Evolutionary conservation across 805 yeast genomes (phyloP).

Genomic region (Candida oleophila): DNA sequence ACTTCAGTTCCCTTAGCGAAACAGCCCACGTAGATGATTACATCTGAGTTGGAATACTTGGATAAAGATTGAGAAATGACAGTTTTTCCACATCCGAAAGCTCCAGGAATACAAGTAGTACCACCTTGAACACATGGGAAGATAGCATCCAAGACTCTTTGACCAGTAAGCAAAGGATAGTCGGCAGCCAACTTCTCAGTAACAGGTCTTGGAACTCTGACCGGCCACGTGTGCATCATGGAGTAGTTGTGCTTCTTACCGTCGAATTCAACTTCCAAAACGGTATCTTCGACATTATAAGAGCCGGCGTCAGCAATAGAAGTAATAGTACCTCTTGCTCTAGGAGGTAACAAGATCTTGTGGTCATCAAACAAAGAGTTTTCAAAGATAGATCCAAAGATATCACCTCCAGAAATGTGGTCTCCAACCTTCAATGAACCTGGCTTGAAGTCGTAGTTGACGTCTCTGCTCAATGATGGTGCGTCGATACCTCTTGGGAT

Average conservation of each 20-base stretch:
- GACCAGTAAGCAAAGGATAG: slow-evolving; percentile 95
- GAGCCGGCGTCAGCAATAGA: slow-evolving; percentile 87
- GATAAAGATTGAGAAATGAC: slow-evolving; percentile 97
- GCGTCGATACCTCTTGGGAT: slow-evolving; percentile 99
- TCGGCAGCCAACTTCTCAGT: slow-evolving; percentile 92
- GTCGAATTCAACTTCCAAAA: slow-evolving; percentile 92
- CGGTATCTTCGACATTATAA: slow-evolving; percentile 84
- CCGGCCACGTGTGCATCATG: slow-evolving; percentile 99
- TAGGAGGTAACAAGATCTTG: slow-evolving; percentile 93
- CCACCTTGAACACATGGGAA: slow-evolving; percentile 99
- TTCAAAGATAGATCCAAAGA: slow-evolving; percentile 90
- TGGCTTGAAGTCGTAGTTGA: slow-evolving; percentile 85
- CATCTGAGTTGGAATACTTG: slow-evolving; percentile 92
- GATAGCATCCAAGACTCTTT: slow-evolving; percentile 95
- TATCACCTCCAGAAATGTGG: slow-evolving; percentile 98
- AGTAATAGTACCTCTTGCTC: slow-evolving; percentile 96
- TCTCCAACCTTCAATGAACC: slow-evolving; percentile 83
- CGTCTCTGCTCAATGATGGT: slow-evolving; percentile 85
- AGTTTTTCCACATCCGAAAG: slow-evolving; percentile 99
- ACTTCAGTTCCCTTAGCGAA: slow-evolving; percentile 99
- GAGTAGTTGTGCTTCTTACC: slow-evolving; percentile 79
- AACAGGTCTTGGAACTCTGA: slow-evolving; percentile 98
- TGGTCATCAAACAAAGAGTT: slow-evolving; percentile 91
- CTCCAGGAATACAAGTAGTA: slow-evolving; percentile 99
- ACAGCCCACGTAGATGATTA: slow-evolving; percentile 91